Percentiles rank a stretch among this genome's conserved stretches.
Evolutionary conservation across 139 green algal genomes (phyloP).

Genomic region (Coelastrella sp.): DNA sequence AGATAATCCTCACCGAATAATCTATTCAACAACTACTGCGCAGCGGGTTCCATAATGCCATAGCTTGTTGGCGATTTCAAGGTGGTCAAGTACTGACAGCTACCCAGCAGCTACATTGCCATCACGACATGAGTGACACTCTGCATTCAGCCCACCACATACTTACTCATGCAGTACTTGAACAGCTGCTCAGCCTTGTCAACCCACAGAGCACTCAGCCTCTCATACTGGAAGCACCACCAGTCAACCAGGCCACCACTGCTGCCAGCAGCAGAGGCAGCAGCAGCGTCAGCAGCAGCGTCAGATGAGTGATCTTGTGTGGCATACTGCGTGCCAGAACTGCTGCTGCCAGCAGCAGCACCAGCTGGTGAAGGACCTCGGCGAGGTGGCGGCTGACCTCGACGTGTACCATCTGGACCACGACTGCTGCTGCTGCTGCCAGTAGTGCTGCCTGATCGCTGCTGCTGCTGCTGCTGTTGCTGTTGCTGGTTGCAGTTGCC

Average conservation of each 20-base stretch:
- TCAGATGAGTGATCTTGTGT: not conserved
- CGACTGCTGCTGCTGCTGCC: conserved; percentile 9
- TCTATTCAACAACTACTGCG: no score
- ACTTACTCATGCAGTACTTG: not conserved
- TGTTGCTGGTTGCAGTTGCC: not conserved
- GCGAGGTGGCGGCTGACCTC: not conserved
- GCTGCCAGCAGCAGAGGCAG: not conserved
- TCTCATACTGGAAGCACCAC: conserved; percentile 7
- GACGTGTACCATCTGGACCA: not conserved
- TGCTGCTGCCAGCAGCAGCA: not conserved
- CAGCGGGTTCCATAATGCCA: no score
- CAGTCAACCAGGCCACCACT: not conserved
- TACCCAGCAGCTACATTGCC: no score
- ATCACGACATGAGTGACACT: not conserved
- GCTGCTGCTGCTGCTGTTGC: not conserved
- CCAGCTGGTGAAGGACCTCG: not conserved
- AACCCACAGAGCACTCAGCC: not conserved
- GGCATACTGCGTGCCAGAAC: no score
- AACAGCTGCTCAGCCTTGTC: not conserved
- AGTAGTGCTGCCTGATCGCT: not conserved
- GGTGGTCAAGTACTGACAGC: no score
- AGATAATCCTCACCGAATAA: no score
- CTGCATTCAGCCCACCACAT: not conserved
- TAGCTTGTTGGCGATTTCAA: no score
- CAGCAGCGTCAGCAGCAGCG: not conserved